These are phyloP conservation scores for Verticillium albo-atrum DNA, from an alignment of 2,329 filamentous ascomycete genomes.

Conservation along the genomic window DNA sequence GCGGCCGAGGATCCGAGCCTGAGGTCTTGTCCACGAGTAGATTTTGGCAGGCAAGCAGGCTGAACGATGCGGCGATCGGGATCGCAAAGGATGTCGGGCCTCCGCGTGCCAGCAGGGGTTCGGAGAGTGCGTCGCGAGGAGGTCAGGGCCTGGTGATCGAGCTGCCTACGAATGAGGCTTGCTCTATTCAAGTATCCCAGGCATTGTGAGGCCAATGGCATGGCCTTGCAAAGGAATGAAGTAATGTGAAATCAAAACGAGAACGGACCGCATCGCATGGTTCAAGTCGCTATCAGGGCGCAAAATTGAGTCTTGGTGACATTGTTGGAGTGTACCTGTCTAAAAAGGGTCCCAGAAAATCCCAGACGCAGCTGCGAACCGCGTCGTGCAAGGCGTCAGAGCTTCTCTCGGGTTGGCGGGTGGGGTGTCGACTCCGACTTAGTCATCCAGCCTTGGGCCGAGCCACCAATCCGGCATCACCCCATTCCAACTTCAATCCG, in stretches of 20 bases:
- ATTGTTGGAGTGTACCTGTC: not conserved
- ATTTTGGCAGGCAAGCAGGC: not conserved
- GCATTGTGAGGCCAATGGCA: slow-evolving; percentile 14
- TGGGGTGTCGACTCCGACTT: not conserved
- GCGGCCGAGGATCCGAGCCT: not conserved
- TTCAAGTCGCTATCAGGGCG: not conserved
- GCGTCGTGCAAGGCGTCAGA: not conserved
- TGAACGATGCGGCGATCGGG: not conserved
- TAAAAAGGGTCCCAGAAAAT: not conserved
- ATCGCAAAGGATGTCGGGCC: not conserved
- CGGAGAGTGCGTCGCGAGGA: not conserved
- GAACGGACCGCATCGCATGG: not conserved
- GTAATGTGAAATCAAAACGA: not conserved
- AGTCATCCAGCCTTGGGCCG: not conserved
- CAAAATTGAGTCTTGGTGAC: not conserved
- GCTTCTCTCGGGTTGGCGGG: not conserved
- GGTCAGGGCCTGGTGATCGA: slow-evolving; percentile 4
- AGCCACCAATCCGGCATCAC: slow-evolving; percentile 2
- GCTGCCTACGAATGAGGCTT: slow-evolving; percentile 7
- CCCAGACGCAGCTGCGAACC: not conserved
- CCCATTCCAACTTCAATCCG: slow-evolving; percentile 1
- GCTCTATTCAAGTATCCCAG: slow-evolving; percentile 17
- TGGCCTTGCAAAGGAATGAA: slow-evolving; percentile 7
- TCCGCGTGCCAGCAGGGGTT: not conserved
- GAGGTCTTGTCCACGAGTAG: not conserved